Evolutionary conservation across 345 rosid species (phyloP).

Genomic region (Toxicodendron radicans): DNA sequence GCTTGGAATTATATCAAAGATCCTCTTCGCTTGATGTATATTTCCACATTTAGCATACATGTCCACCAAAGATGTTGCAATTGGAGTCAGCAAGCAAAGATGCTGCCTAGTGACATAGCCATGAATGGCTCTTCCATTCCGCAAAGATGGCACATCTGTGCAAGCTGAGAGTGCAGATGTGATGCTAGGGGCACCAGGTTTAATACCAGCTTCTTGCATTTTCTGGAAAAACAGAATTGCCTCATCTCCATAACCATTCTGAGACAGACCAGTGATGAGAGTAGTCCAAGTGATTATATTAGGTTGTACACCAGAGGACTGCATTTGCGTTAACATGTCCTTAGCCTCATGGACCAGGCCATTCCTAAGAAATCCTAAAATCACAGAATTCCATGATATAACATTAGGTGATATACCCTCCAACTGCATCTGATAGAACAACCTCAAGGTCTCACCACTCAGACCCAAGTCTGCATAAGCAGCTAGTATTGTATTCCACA

Average conservation of each 20-base stretch:
- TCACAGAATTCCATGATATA: constrained; percentile 65
- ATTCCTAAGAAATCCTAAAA: constrained; percentile 56
- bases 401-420: constrained; percentile 59
- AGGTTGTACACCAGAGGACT: constrained; percentile 43
- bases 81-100: constrained; percentile 25
- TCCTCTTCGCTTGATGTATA: constrained; percentile 40
- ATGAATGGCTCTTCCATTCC: constrained; percentile 53
- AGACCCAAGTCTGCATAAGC: constrained; percentile 63
- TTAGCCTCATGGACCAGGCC: constrained; percentile 53
- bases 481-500: constrained; percentile 67
- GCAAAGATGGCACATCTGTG: constrained; percentile 38
- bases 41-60: constrained; percentile 74
- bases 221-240: constrained; percentile 43
- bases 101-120: constrained; percentile 51
- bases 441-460: constrained; percentile 58
- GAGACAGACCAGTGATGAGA: constrained; percentile 58
- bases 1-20: constrained; percentile 29
- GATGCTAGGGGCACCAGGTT: constrained; percentile 47
- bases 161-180: constrained; percentile 52
- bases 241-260: constrained; percentile 41
- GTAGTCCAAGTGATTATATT: constrained; percentile 58
- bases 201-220: constrained; percentile 59
- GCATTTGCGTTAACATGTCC: constrained; percentile 65
- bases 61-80: constrained; percentile 55
- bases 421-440: constrained; percentile 76